Evolutionary conservation across 306 rosid genomes (phyloP).

Genomic region (Pyrus bretschneideri): DNA sequence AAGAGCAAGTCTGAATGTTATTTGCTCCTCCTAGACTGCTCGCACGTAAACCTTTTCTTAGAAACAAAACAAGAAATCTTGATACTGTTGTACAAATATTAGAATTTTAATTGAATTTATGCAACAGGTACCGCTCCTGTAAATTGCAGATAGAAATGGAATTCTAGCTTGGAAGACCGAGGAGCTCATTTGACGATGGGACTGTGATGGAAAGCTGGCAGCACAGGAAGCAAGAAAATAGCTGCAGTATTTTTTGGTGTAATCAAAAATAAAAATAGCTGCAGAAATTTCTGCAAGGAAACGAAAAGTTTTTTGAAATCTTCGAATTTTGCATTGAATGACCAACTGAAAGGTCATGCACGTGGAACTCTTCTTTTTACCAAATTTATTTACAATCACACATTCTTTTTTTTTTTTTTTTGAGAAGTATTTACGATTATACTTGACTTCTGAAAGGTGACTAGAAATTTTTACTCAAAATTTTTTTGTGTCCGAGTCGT

Average conservation of each 20-base stretch:
- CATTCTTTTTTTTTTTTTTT: too few relatives aligned
- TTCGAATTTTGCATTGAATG: neutral
- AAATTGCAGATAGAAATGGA: neutral
- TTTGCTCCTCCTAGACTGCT: neutral
- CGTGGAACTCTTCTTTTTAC: neutral
- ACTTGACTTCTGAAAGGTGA: too few relatives aligned
- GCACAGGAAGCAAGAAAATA: conserved; percentile 25
- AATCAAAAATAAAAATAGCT: neutral
- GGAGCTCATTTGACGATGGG: conserved; percentile 12
- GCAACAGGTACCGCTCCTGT: neutral
- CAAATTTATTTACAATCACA: neutral
- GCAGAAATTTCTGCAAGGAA: neutral
- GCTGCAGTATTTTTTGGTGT: conserved; percentile 8
- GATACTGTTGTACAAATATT: neutral
- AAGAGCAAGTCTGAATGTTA: neutral
- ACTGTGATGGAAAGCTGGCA: conserved; percentile 32
- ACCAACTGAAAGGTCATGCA: neutral
- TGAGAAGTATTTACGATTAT: too few relatives aligned
- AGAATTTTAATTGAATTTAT: neutral
- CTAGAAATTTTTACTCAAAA: too few relatives aligned
- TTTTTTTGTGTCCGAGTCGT: too few relatives aligned
- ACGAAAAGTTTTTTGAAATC: neutral
- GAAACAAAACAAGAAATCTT: neutral
- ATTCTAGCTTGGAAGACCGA: conserved; percentile 6
- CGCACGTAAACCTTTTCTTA: neutral